Evolutionary conservation across 768 basidiomycete species (phyloP).

Genomic region (Termitomyces sp.): DNA sequence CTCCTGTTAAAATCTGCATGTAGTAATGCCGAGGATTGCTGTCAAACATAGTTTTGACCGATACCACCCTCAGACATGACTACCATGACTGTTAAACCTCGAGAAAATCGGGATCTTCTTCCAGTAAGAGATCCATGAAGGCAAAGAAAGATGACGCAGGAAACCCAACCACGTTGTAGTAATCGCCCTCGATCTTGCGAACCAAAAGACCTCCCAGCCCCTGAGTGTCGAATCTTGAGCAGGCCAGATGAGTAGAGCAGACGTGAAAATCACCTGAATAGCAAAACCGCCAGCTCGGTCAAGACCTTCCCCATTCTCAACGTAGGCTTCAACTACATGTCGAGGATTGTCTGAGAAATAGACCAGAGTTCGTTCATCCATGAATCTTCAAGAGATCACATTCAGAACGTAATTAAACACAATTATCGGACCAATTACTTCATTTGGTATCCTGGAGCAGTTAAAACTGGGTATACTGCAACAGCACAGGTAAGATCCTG

Average conservation of each 20-base stretch:
- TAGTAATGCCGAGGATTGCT: too few species aligned
- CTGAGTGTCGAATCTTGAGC: conserved; percentile 30
- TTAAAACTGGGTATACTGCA: conserved; percentile 70
- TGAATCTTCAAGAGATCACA: conserved; percentile 44
- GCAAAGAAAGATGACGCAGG: conserved; percentile 85
- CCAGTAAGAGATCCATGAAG: conserved; percentile 62
- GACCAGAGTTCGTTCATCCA: conserved; percentile 81
- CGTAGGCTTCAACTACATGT: conserved; percentile 72
- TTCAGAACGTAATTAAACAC: neutral
- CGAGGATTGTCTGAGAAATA: conserved; percentile 66
- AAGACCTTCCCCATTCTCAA: conserved; percentile 78
- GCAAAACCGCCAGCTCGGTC: conserved; percentile 95
- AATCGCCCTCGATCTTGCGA: conserved; percentile 86
- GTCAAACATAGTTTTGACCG: too few species aligned
- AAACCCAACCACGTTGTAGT: conserved; percentile 89
- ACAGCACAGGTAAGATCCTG: neutral
- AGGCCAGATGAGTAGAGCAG: neutral
- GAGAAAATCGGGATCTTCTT: conserved; percentile 77
- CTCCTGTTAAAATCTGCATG: too few species aligned
- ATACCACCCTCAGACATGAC: too few species aligned
- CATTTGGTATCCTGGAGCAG: conserved; percentile 71
- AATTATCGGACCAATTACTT: conserved; percentile 10
- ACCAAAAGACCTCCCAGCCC: conserved; percentile 81
- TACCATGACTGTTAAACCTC: conserved; percentile 27
- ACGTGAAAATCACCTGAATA: conserved; percentile 60